Evolutionary conservation across 345 rosid species (phyloP).

Genomic region (Laguncularia racemosa): DNA sequence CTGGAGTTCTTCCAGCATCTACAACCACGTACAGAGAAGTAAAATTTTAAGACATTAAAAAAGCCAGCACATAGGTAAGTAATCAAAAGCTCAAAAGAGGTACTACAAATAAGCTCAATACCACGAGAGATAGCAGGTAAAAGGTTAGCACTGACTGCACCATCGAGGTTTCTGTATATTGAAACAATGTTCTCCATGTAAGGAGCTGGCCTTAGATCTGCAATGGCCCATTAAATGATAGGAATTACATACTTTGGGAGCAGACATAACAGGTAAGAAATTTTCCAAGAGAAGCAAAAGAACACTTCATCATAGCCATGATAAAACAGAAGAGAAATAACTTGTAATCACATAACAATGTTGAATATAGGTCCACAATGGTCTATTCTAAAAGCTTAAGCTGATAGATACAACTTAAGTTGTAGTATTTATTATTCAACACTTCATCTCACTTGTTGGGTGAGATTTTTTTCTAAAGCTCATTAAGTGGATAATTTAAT

Average conservation of each 20-base stretch:
- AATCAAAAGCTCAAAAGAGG: too few species aligned
- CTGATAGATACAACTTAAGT: too few species aligned
- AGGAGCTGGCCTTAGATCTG: conserved; percentile 48
- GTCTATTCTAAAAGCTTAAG: neutral
- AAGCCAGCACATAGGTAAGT: too few species aligned
- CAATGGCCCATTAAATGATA: conserved; percentile 3
- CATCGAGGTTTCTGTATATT: conserved; percentile 59
- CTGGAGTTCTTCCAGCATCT: conserved; percentile 13
- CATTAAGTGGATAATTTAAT: too few species aligned
- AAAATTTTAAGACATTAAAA: too few species aligned
- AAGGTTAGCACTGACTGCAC: conserved; percentile 33
- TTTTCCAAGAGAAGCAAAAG: neutral
- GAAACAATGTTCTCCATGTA: conserved; percentile 49
- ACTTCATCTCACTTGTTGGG: too few species aligned
- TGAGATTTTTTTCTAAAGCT: too few species aligned
- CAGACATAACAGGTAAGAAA: neutral
- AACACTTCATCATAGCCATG: neutral
- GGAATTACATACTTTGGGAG: too few species aligned
- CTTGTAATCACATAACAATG: neutral
- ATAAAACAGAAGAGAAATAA: neutral
- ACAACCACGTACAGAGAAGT: neutral
- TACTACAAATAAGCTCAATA: conserved; percentile 1
- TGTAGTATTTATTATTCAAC: too few species aligned
- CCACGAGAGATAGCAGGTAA: conserved; percentile 23
- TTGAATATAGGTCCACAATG: too few species aligned